Conservation (phyloP, 495 filamentous ascomycete genomes). For the Alectoria sarmentosa region DNA sequence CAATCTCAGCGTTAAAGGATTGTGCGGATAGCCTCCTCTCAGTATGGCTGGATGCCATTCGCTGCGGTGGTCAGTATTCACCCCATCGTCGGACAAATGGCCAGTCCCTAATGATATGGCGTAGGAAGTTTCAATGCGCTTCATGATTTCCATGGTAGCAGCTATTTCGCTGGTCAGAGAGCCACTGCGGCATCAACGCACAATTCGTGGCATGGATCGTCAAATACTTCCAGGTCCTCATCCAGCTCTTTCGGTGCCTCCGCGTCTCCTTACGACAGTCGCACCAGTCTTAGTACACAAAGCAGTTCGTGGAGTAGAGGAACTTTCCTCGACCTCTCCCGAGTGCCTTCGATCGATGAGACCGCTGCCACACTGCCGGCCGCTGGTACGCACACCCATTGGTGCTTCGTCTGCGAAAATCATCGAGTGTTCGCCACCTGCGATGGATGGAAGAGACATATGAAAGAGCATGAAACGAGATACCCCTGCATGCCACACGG, state of each 20-base stretch:
- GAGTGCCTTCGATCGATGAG: not conserved
- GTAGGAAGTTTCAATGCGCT: not conserved
- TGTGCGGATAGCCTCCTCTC: not conserved
- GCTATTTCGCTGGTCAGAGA: not conserved
- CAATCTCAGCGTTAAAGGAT: not conserved
- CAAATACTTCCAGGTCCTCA: not conserved
- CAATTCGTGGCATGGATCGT: not conserved
- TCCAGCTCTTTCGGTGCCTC: not conserved
- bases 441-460: constrained; percentile 19
- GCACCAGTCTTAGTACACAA: not conserved
- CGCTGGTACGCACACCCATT: constrained; percentile 1
- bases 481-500: not conserved
- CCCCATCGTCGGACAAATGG: no score
- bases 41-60: not conserved
- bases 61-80: not conserved
- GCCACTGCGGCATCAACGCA: not conserved
- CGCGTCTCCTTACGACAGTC: not conserved
- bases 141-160: not conserved
- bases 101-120: no score
- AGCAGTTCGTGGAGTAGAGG: not conserved
- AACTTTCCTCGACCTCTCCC: not conserved
- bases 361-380: not conserved
- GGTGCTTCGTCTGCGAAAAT: constrained; percentile 9
- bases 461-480: constrained; percentile 13
- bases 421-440: constrained; percentile 2